A percentile compares a stretch with the other conserved stretches of the same genome.
Evolutionary conservation across 2,329 filamentous ascomycete genomes (phyloP).

Genomic region (Alternaria postmessia): DNA sequence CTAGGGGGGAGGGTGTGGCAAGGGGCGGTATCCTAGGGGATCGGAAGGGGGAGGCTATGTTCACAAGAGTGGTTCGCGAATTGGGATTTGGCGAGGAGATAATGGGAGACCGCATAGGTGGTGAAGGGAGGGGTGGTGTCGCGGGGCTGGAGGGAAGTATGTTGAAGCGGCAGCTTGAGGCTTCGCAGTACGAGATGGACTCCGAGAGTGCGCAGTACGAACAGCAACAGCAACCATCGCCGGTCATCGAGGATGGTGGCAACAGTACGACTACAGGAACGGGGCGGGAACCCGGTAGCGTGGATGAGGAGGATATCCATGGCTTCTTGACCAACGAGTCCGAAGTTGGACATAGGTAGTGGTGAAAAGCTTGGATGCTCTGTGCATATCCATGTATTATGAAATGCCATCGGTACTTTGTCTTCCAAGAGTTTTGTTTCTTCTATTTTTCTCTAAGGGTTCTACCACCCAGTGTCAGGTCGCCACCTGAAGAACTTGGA

Average conservation of each 20-base stretch:
- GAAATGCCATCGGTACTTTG: not conserved
- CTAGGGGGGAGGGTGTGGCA: constrained; percentile 42
- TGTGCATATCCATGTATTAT: not conserved
- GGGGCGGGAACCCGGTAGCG: not conserved
- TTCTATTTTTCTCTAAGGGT: too few species aligned
- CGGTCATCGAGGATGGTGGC: not conserved
- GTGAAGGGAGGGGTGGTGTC: not conserved
- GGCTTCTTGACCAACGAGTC: constrained; percentile 22
- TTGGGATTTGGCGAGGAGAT: constrained; percentile 23
- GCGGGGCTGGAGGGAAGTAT: not conserved
- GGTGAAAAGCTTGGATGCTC: not conserved
- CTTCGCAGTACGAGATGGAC: not conserved
- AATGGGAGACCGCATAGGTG: constrained; percentile 16
- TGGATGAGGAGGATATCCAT: constrained; percentile 21
- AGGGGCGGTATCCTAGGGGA: constrained; percentile 30
- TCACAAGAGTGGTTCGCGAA: constrained; percentile 22
- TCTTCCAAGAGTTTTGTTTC: not conserved
- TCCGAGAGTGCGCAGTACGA: not conserved
- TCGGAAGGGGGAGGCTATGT: constrained; percentile 19
- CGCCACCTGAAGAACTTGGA: not conserved
- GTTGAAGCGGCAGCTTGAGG: not conserved
- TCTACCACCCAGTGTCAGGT: not conserved
- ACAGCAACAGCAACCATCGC: not conserved
- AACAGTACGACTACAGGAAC: not conserved
- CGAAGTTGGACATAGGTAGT: constrained; percentile 4